Conservation (phyloP, 2,329 filamentous ascomycete genomes). For the Bertia moriformis region DNA sequence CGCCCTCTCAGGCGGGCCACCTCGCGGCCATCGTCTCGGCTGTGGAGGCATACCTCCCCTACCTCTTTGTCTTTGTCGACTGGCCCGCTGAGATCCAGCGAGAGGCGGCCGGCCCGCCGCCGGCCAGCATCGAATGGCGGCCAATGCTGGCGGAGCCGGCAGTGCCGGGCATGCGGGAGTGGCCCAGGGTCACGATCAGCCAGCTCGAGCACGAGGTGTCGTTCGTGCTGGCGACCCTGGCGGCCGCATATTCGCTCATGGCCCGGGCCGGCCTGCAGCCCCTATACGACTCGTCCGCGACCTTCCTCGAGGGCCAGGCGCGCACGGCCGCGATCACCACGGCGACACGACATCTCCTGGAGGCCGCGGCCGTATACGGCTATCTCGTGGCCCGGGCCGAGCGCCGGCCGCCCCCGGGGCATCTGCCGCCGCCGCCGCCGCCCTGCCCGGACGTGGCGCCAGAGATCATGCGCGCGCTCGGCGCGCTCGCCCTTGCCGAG, state of each 20-base stretch:
- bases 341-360: slow-evolving; percentile 65
- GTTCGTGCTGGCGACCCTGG: slow-evolving; percentile 66
- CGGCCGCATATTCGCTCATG: slow-evolving; percentile 57
- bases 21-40: slow-evolving; percentile 56
- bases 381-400: slow-evolving; percentile 49
- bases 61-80: slow-evolving; percentile 63
- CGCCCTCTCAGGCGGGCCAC: slow-evolving; percentile 54
- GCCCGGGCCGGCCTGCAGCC: slow-evolving; percentile 60
- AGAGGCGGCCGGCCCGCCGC: slow-evolving; percentile 30
- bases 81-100: slow-evolving; percentile 44
- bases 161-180: slow-evolving; percentile 46
- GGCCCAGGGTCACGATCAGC: slow-evolving; percentile 43
- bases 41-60: slow-evolving; percentile 68
- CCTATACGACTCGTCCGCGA: slow-evolving; percentile 52
- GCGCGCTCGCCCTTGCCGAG: slow-evolving; percentile 64
- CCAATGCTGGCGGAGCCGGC: slow-evolving; percentile 57
- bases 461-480: slow-evolving; percentile 36
- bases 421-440: too few species aligned
- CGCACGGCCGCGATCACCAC: slow-evolving; percentile 55
- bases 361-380: slow-evolving; percentile 64
- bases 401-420: slow-evolving; percentile 14
- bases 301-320: slow-evolving; percentile 47
- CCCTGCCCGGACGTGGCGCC: slow-evolving; percentile 39
- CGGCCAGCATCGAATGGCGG: slow-evolving; percentile 67
- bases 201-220: slow-evolving; percentile 72